Base-by-base conservation (phyloP, 768 basidiomycete species). In the Vararia minispora region DNA sequence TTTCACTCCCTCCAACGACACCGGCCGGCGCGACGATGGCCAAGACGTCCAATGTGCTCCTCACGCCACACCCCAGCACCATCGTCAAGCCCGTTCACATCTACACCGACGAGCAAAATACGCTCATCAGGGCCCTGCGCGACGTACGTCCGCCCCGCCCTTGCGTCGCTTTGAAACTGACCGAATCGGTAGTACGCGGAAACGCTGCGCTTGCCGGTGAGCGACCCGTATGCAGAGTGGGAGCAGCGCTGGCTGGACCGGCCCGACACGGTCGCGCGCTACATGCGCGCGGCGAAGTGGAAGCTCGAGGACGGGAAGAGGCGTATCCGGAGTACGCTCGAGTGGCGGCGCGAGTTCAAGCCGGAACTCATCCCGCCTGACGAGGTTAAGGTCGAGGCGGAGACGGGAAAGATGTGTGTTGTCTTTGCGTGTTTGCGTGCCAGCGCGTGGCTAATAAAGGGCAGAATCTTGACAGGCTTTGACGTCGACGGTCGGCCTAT, bases 371-470 rank as follows among this genome's bases (percentile, higher is more conserved):
- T 91, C 41, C 65, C 69, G 4, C 86, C 86, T 3, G 81, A 79
- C 29, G 87, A 90, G 48, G 76, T 84, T 46, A 75, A 72, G 49
- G 69, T 81, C 24, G 88, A 90, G 56, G 74, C 78, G 35, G 74
- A 85, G 59, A 85, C 83, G 0, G 88, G 87, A 12, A 92, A 92
- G 60, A 89, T 92, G 88, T 88, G 48, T 37, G 76, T n/a, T n/a
- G n/a, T n/a, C n/a, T n/a, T n/a, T n/a, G n/a, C n/a, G n/a, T n/a
- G n/a, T n/a, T n/a, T n/a, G n/a, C n/a, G n/a, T n/a, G n/a, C n/a
- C n/a, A n/a, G n/a, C n/a, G n/a, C n/a, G n/a, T n/a, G n/a, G n/a
- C n/a, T n/a, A n/a, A n/a, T n/a, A n/a, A n/a, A 29, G 5, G 29
- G 5, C 46, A 89, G 87, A 31, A 70, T 90, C 33, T 58, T 90